Percentiles rank a stretch among this genome's conserved stretches.
phyloP scores from a whole-genome alignment of 2,329 filamentous ascomycete species.

The Aureobasidium leucospermi region DNA sequence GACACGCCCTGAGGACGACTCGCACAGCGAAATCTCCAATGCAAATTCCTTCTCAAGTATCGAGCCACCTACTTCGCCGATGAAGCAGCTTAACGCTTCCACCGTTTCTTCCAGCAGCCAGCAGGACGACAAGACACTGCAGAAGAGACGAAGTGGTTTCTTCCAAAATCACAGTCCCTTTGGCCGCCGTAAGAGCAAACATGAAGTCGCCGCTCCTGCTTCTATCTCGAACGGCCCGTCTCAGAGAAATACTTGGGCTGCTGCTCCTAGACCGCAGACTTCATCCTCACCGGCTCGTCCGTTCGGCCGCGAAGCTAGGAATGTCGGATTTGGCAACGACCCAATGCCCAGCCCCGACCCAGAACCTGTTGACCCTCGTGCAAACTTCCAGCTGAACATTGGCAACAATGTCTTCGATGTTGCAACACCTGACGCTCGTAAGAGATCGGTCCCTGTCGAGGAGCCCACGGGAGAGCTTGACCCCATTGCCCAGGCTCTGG shows the following conservation, averaged over 20 bases:
- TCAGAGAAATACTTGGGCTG: constrained; percentile 48
- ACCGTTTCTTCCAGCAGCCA: constrained; percentile 28
- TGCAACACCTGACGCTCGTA: constrained; percentile 58
- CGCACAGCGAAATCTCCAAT: constrained; percentile 77
- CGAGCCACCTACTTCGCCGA: constrained; percentile 71
- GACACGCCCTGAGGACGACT: constrained; percentile 72
- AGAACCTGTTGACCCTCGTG: constrained; percentile 82
- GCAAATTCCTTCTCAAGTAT: constrained; percentile 83
- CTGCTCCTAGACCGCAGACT: constrained; percentile 13
- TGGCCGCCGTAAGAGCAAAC: constrained; percentile 73
- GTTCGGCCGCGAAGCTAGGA: constrained; percentile 19
- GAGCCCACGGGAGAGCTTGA: constrained; percentile 58
- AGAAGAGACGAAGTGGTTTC: constrained; percentile 72
- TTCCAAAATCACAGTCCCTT: constrained; percentile 93
- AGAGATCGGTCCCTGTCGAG: constrained; percentile 30
- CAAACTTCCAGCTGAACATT: constrained; percentile 86
- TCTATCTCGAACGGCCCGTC: constrained; percentile 28
- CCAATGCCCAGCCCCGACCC: constrained; percentile 56
- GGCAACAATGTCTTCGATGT: constrained; percentile 96
- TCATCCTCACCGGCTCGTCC: constrained; percentile 12
- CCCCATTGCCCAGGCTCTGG: constrained; percentile 85
- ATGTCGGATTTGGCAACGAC: constrained; percentile 25
- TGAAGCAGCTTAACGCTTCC: constrained; percentile 48
- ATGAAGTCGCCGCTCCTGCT: constrained; percentile 58
- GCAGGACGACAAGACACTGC: constrained; percentile 56